phyloP scores from a whole-genome alignment of 257 asterid genomes.

The Dorcoceras hygrometricum region DNA sequence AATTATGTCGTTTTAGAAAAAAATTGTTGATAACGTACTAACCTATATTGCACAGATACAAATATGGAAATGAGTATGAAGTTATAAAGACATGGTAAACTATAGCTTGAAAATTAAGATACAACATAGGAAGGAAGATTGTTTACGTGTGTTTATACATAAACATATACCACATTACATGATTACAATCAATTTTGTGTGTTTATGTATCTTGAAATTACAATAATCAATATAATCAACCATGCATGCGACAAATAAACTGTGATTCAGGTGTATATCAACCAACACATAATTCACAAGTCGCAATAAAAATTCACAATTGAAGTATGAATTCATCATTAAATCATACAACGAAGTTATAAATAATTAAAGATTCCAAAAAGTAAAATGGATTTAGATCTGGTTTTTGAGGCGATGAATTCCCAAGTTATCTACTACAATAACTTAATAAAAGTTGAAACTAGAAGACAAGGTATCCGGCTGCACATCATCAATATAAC shows the following conservation, averaged over 20 bases:
- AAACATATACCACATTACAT: background rate
- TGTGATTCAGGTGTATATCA: background rate
- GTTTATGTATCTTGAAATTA: too few species aligned
- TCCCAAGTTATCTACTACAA: background rate
- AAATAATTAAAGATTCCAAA: too few species aligned
- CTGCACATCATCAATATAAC: too few species aligned
- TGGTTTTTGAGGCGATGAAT: background rate
- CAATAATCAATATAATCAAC: too few species aligned
- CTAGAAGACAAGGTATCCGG: background rate
- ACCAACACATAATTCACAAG: background rate
- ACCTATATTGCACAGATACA: background rate
- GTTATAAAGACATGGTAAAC: too few species aligned
- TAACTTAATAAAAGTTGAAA: too few species aligned
- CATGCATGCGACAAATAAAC: too few species aligned
- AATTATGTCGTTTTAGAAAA: slow-evolving; percentile 12
- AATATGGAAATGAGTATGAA: too few species aligned
- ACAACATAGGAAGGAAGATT: background rate
- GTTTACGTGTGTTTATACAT: background rate
- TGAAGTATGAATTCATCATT: background rate
- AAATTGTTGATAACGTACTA: background rate
- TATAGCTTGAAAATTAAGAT: background rate
- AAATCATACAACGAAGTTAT: background rate
- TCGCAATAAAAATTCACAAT: background rate
- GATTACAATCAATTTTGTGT: background rate
- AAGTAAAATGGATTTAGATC: background rate